Evolutionary conservation across 1,139 yeast species (phyloP).

Genomic region (Scheffersomyces segobiensis): DNA sequence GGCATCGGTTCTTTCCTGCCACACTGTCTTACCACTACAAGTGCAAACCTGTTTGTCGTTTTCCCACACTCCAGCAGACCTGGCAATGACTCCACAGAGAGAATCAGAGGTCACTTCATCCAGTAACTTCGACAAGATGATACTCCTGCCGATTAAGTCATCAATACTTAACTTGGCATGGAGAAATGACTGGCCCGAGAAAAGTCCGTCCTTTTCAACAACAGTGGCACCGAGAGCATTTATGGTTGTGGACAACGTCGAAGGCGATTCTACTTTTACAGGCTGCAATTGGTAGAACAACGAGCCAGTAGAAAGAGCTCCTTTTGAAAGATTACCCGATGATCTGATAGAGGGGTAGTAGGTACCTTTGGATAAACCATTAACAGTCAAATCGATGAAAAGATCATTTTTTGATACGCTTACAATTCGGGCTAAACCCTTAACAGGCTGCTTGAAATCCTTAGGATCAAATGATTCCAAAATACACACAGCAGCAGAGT

Average conservation of each 20-base stretch:
- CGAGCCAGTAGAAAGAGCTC: conserved; percentile 70
- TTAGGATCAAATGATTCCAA: conserved; percentile 65
- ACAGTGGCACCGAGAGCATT: conserved; percentile 40
- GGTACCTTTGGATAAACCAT: conserved; percentile 63
- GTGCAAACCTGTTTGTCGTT: conserved; percentile 91
- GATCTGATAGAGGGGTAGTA: conserved; percentile 70
- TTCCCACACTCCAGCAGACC: conserved; percentile 98
- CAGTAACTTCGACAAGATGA: conserved; percentile 55
- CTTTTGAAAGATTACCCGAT: conserved; percentile 75
- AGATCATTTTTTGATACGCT: conserved; percentile 51
- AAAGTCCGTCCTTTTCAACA: conserved; percentile 20
- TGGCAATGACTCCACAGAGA: conserved; percentile 84
- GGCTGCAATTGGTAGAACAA: conserved; percentile 49
- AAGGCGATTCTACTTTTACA: conserved; percentile 37
- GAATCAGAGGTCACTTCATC: conserved; percentile 44
- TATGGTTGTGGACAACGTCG: conserved; percentile 32
- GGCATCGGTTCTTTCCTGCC: conserved; percentile 92
- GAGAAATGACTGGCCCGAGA: conserved; percentile 65
- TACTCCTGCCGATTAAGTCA: conserved; percentile 78
- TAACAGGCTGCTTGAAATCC: conserved; percentile 60
- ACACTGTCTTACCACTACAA: conserved; percentile 91
- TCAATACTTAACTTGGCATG: conserved; percentile 57
- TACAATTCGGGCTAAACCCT: conserved; percentile 89
- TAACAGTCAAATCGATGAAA: conserved; percentile 75
- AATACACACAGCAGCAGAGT: conserved; percentile 90